Evolutionary conservation across 2,329 filamentous ascomycete genomes (phyloP).

Genomic region (Pseudophaeomoniella oleicola): DNA sequence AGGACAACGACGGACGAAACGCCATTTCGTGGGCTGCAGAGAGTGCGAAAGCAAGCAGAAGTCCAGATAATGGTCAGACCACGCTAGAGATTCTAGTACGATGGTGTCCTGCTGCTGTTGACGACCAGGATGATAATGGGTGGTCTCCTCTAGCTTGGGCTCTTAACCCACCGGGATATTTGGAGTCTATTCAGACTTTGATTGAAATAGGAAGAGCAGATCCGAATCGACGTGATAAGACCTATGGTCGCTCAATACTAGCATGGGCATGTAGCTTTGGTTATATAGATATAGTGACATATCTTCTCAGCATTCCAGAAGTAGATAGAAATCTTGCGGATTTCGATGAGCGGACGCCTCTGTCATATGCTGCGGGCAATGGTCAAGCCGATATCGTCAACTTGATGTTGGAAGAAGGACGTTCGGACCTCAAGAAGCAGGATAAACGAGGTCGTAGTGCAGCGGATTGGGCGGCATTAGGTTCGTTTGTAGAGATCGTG

Average conservation of each 20-base stretch:
- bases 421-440: conserved; percentile 1
- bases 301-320: conserved; percentile 3
- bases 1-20: conserved; percentile 5
- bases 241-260: conserved; percentile 4
- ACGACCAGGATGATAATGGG: conserved; percentile 4
- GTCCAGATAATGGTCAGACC: conserved; percentile 3
- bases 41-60: conserved; percentile 3
- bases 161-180: conserved; percentile 5
- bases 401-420: conserved; percentile 4
- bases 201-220: conserved; percentile 4
- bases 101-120: conserved; percentile 3
- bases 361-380: conserved; percentile 6
- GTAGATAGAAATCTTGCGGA: conserved; percentile 4
- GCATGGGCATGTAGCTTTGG: conserved; percentile 4
- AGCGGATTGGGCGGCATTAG: conserved; percentile 6
- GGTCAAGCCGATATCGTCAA: conserved; percentile 4
- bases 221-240: conserved; percentile 4
- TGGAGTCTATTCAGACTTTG: conserved; percentile 3
- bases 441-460: conserved; percentile 4
- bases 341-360: conserved; percentile 3
- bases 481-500: no score
- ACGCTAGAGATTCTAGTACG: conserved; percentile 4
- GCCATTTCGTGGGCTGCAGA: conserved; percentile 5
- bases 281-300: conserved; percentile 4
- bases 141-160: conserved; percentile 7